Evolutionary conservation across 2,329 filamentous ascomycete species (phyloP).

Genomic region (Alternaria viburni): DNA sequence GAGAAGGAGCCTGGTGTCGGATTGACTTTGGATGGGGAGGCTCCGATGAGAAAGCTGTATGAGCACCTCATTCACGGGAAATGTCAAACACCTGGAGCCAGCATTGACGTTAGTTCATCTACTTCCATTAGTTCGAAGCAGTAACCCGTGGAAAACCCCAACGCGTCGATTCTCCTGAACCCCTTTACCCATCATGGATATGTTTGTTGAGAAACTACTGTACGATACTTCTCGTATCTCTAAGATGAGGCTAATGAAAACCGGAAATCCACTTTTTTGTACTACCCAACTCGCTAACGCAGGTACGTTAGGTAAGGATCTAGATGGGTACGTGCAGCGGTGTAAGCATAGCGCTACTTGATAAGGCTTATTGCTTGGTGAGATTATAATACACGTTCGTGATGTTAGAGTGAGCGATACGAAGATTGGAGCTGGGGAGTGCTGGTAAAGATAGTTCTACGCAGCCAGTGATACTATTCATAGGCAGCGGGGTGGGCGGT

Average conservation of each 20-base stretch:
- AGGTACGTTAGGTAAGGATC: not conserved
- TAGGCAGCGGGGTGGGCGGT: not conserved
- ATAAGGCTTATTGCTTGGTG: not conserved
- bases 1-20: slow-evolving; percentile 37
- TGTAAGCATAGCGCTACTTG: not conserved
- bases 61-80: not conserved
- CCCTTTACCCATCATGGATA: not conserved
- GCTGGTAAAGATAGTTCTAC: not conserved
- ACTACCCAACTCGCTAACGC: not conserved
- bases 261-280: not conserved
- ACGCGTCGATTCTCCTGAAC: not conserved
- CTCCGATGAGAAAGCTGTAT: slow-evolving; percentile 1
- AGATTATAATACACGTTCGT: not conserved
- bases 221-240: not conserved
- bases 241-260: not conserved
- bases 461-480: not conserved
- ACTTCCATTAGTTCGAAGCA: not conserved
- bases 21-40: slow-evolving; percentile 48
- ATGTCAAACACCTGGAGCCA: no score
- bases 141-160: not conserved
- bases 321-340: not conserved
- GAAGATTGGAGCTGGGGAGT: not conserved
- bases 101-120: no score
- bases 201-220: not conserved
- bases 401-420: not conserved